These are phyloP conservation scores for Striga asiatica DNA, from an alignment of 257 asterid species.

Conservation along the genomic window DNA sequence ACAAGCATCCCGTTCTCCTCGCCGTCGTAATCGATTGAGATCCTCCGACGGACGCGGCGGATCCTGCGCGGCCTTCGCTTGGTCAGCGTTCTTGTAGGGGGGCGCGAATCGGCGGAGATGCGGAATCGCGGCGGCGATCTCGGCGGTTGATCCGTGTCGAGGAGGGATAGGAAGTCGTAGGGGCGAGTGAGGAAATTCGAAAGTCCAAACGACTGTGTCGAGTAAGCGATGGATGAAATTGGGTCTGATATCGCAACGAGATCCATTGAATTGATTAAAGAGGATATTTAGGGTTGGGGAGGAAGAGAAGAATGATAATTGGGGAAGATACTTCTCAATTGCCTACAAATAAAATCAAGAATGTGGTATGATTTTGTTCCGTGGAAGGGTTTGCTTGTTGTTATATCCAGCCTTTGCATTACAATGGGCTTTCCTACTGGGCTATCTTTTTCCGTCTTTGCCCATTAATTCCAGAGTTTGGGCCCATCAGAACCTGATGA, in stretches of 20 bases:
- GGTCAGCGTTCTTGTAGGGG: constrained; percentile 44
- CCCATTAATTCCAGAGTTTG: too few species aligned
- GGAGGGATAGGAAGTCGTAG: constrained; percentile 16
- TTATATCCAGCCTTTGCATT: too few species aligned
- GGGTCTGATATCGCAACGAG: constrained; percentile 45
- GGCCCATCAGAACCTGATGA: too few species aligned
- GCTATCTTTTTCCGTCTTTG: too few species aligned
- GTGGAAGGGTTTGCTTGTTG: too few species aligned
- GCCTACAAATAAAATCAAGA: too few species aligned
- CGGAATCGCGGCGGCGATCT: constrained; percentile 28
- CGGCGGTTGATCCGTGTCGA: constrained; percentile 38
- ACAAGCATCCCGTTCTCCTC: constrained; percentile 24
- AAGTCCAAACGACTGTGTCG: constrained; percentile 34
- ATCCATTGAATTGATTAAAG: constrained; percentile 39
- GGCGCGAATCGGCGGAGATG: constrained; percentile 46
- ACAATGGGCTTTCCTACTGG: too few species aligned
- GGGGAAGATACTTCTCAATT: constrained; percentile 21
- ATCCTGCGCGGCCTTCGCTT: constrained; percentile 31
- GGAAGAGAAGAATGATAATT: constrained; percentile 2
- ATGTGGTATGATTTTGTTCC: too few species aligned
- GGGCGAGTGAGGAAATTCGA: constrained; percentile 42
- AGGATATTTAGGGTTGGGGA: constrained; percentile 11
- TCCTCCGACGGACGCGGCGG: constrained; percentile 46
- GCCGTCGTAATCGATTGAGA: constrained; percentile 21
- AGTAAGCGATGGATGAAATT: constrained; percentile 30